Percentiles rank a stretch among this genome's conserved stretches.
phyloP scores from a whole-genome alignment of 2,329 filamentous ascomycete genomes.

The Endoconidiophora laricicola region DNA sequence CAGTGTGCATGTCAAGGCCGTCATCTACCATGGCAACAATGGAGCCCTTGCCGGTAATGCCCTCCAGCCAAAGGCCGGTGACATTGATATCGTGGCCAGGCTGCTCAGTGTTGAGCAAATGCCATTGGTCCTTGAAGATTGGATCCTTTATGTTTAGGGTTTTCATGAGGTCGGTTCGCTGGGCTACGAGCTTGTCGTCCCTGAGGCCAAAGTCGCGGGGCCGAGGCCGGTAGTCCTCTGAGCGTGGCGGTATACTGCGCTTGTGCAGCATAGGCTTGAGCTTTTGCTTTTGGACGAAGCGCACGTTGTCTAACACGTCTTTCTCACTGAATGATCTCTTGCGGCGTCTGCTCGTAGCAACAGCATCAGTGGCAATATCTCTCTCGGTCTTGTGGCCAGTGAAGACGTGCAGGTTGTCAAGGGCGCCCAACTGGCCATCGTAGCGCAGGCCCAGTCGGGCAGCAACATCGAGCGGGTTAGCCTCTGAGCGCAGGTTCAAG shows the following conservation, averaged over 20 bases:
- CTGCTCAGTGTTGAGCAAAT: conserved; percentile 70
- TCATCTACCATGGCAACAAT: conserved; percentile 94
- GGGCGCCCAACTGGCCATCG: conserved; percentile 63
- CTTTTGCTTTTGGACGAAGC: conserved; percentile 60
- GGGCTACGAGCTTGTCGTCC: conserved; percentile 30
- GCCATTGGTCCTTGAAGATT: conserved; percentile 90
- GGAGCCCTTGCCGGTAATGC: conserved; percentile 74
- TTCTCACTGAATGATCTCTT: conserved; percentile 37
- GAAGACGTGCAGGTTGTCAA: conserved; percentile 74
- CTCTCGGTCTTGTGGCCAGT: conserved; percentile 46
- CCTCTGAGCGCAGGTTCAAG: conserved; percentile 55
- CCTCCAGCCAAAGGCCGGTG: conserved; percentile 80
- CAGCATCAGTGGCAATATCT: conserved; percentile 32
- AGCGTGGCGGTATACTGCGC: conserved; percentile 28
- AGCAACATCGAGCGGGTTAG: conserved; percentile 53
- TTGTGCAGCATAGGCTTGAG: conserved; percentile 33
- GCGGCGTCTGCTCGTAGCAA: conserved; percentile 29
- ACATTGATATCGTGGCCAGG: conserved; percentile 88
- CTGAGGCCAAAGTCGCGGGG: conserved; percentile 1
- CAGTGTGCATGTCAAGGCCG: conserved; percentile 87
- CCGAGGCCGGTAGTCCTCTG: conserved; percentile 15
- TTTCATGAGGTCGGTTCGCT: conserved; percentile 43
- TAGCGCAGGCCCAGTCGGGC: conserved; percentile 56
- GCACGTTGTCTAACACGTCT: conserved; percentile 55
- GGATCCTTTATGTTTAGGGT: conserved; percentile 68